phyloP scores from a whole-genome alignment of 164 flowering plant species.

The Nelumbo lutea region DNA sequence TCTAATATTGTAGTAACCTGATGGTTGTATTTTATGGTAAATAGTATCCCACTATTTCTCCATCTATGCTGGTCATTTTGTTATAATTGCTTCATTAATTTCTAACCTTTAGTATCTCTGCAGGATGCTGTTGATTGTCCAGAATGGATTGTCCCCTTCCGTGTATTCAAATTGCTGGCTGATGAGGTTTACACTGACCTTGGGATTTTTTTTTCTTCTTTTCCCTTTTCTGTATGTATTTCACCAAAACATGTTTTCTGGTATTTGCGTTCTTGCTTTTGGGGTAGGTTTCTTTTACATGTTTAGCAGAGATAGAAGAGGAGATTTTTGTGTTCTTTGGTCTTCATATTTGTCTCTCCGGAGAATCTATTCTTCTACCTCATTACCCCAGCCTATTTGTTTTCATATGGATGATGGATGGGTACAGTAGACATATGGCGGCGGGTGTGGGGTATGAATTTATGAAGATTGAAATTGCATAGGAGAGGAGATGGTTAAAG shows the following conservation, averaged over 20 bases:
- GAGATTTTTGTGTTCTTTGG: neutral
- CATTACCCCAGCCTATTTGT: neutral
- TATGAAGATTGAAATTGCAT: neutral
- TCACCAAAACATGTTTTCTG: neutral
- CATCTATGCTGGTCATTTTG: no score
- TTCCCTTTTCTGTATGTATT: neutral
- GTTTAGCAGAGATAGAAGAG: neutral
- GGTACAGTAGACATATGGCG: neutral
- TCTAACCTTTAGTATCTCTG: constrained; percentile 1
- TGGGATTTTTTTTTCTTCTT: neutral
- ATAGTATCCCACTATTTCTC: no score
- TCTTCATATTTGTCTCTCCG: neutral
- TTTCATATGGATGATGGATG: neutral
- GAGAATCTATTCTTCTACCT: neutral
- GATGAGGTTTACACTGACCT: constrained; percentile 61
- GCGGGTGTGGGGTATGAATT: no score
- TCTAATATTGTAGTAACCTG: no score
- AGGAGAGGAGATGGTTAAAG: neutral
- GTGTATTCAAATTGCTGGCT: constrained; percentile 78
- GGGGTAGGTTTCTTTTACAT: neutral
- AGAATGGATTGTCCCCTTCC: constrained; percentile 94
- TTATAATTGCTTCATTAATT: no score
- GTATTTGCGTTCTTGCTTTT: neutral
- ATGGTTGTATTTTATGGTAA: no score
- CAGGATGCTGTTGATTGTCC: constrained; percentile 99